Base-by-base conservation (phyloP, 768 basidiomycete genomes). In the Amylocystis lapponica region DNA sequence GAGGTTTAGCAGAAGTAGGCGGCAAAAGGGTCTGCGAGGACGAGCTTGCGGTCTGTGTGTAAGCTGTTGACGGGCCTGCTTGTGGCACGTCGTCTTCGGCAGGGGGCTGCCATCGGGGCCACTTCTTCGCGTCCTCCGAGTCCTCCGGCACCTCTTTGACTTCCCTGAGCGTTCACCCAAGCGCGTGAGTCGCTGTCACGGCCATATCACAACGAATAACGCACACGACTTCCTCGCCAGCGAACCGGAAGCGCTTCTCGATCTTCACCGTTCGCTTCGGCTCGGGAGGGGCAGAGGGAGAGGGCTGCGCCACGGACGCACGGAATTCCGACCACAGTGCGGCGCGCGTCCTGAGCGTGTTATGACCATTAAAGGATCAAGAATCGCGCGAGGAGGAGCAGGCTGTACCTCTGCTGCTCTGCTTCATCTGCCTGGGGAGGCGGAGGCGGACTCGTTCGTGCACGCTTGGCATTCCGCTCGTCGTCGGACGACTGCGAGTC, bases 221-320 rank as follows among this genome's bases (percentile, higher is more conserved):
- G 55, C 60, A 91, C 90, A 71, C 65, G 35, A 83, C 69, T 25
- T 81, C 75, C 47, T 91, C 81, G 19, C 89, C 90, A 1, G 87
- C 89, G 54, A 85, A 93, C 26, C 76, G 59, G 59, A 80, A 85
- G 27, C 68, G 72, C 56, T 79, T 85, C 59, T 80, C 74, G 36
- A 93, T 66, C 62, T 81, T 84, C 27, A 92, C 71, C 52, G 69
- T 67, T 41, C 66, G 72, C n/a, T n/a, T n/a, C n/a, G n/a, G n/a
- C 49, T 53, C 59, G n/a, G 59, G 38, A 12, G 51, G 47, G 2
- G 52, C 45, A 27, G 54, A 51, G n/a, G 44, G 39, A 35, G 26
- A n/a, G 20, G 68, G 50, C 1, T 64, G 57, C 0, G 69, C 51
- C n/a, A 79, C 62, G 7, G 85, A 80, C 0, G 76, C 75, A 56